Base-by-base conservation (phyloP, 2,329 filamentous ascomycete genomes). In the Colletotrichum filicis region DNA sequence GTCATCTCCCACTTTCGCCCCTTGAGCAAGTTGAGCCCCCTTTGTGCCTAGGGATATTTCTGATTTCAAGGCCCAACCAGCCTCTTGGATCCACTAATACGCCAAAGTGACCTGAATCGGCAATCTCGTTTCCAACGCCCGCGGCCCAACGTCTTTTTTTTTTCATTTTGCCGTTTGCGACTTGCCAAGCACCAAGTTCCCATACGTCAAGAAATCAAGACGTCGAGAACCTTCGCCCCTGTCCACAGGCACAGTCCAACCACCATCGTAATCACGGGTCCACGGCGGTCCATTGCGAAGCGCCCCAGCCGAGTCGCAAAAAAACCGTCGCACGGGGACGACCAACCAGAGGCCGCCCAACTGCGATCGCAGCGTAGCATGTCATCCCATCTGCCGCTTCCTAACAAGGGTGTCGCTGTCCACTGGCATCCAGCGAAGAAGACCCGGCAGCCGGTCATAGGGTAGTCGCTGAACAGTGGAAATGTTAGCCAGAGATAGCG, bases 1-100 rank as follows among this genome's bases (percentile, higher is more conserved):
- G 46, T 73, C 46, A 69, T 73, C 66, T 73, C 70, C 56, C 66
- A 60, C 60, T 66, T 49, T 70, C 60, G 56, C 66, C 70, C 70
- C 66, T 70, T 61, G 46, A 42, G 37, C 37, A 8, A 42, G 14
- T 42, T 42, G 37, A 70, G 55, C 46, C 60, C 42, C 70, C 46
- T 73, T 64, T 56, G 55, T 22, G 46, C 56, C 66, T 61, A 9
- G 65, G 57, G 22, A 26, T 30, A 42, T 70, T 8, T 35, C 61
- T 71, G 28, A 73, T 65, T 65, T 66, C 67, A 24, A 70, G 66
- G 70, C 60, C 69, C 56, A 56, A 71, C 56, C 67, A 30, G 60
- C 56, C 28, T 56, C 46, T 42, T 52, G 57, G 52, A 35, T 72
- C 71, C 71, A 73, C 71, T 32, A 49, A 49, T 49, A 53, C n/a